A percentile compares a stretch with the other conserved stretches of the same genome.
Conservation (phyloP, 1,284 basidiomycete genomes). For the Anthracocystis setariae region DNA sequence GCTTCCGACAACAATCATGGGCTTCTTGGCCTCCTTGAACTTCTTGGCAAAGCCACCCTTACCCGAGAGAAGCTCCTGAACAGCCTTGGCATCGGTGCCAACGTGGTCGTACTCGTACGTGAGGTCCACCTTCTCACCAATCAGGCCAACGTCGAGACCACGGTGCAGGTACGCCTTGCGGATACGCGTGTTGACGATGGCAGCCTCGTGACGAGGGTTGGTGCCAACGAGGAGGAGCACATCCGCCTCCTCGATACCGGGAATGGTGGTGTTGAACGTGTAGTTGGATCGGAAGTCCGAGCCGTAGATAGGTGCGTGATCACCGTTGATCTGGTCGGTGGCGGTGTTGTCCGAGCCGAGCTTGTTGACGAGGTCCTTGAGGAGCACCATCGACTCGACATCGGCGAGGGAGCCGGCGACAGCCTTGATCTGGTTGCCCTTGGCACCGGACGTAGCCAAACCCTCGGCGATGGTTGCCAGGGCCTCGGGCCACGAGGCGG, state of each 20-base stretch:
- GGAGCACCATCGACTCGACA: constrained; percentile 88
- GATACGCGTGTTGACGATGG: constrained; percentile 95
- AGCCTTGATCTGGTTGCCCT: constrained; percentile 95
- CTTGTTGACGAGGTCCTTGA: constrained; percentile 93
- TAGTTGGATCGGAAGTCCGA: constrained; percentile 96
- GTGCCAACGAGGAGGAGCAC: constrained; percentile 93
- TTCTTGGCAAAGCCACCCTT: constrained; percentile 84
- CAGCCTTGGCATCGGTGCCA: constrained; percentile 80
- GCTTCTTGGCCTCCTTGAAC: constrained; percentile 90
- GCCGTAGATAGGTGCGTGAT: constrained; percentile 76
- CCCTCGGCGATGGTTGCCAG: constrained; percentile 82
- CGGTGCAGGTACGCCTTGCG: constrained; percentile 92
- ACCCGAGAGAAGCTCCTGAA: constrained; percentile 78
- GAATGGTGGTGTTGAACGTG: constrained; percentile 94
- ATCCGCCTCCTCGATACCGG: constrained; percentile 90
- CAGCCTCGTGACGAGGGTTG: constrained; percentile 96
- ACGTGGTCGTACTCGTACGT: constrained; percentile 93
- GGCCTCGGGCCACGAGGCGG: constrained; percentile 92
- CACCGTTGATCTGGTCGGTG: constrained; percentile 79
- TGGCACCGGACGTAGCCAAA: constrained; percentile 81
- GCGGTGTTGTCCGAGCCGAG: constrained; percentile 95
- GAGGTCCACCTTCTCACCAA: constrained; percentile 90
- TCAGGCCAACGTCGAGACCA: constrained; percentile 84
- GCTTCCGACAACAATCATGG: constrained; percentile 92
- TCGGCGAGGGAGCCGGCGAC: constrained; percentile 92